phyloP scores from a whole-genome alignment of 2,329 filamentous ascomycete genomes.

The Albifimbria verrucaria region DNA sequence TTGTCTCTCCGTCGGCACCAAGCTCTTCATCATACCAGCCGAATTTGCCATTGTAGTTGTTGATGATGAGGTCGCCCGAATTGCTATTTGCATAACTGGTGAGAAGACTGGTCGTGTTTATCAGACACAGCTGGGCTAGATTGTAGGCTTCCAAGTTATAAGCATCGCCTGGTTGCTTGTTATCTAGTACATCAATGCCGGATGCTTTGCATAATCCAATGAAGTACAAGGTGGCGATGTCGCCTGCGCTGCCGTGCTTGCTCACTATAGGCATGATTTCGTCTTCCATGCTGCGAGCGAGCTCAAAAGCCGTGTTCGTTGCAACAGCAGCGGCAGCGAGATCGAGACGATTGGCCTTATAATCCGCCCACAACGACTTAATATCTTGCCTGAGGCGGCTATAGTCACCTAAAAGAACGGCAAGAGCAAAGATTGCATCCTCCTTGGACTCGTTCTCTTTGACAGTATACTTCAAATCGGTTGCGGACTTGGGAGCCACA shows the following conservation, averaged over 20 bases:
- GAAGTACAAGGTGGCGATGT: conserved; percentile 3
- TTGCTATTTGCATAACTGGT: not conserved
- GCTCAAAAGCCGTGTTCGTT: conserved; percentile 16
- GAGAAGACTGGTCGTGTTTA: conserved; percentile 8
- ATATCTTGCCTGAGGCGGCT: conserved; percentile 6
- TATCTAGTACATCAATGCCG: conserved; percentile 6
- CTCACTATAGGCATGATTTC: conserved; percentile 38
- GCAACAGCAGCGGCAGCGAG: conserved; percentile 15
- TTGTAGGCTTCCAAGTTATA: conserved; percentile 12
- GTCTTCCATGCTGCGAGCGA: conserved; percentile 28
- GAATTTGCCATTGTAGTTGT: conserved; percentile 13
- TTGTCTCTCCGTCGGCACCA: not conserved
- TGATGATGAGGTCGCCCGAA: not conserved
- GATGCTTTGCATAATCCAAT: not conserved
- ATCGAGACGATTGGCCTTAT: conserved; percentile 2
- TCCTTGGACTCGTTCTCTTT: conserved; percentile 10
- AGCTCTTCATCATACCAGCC: conserved; percentile 17
- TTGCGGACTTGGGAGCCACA: not conserved
- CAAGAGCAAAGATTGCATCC: conserved; percentile 10
- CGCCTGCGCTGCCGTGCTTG: not conserved
- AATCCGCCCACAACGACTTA: conserved; percentile 9
- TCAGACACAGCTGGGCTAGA: conserved; percentile 1
- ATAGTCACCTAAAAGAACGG: conserved; percentile 9
- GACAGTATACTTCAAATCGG: conserved; percentile 5
- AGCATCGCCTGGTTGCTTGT: not conserved